phyloP scores from a whole-genome alignment of 78 protist genomes.

The Corallochytrium limacisporum region DNA sequence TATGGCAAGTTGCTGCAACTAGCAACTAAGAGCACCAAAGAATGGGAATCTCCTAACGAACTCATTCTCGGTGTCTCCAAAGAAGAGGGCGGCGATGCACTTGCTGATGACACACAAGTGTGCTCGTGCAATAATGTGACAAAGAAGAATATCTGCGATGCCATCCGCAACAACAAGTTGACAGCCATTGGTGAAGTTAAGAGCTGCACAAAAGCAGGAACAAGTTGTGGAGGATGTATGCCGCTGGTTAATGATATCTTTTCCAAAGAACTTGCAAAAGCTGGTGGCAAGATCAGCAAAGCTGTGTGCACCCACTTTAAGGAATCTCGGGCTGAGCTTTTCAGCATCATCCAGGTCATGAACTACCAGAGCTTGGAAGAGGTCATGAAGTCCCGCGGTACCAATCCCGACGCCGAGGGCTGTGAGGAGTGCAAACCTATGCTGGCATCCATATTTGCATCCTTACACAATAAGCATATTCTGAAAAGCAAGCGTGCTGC shows the following conservation, averaged over 20 bases:
- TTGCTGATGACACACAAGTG: constrained; percentile 3
- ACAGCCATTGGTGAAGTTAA: not conserved
- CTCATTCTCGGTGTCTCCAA: not conserved
- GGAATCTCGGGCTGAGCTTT: not conserved
- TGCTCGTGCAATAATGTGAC: constrained; percentile 1
- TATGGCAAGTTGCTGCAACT: not conserved
- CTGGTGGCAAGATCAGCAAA: not conserved
- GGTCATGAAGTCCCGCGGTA: not conserved
- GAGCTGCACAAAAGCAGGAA: not conserved
- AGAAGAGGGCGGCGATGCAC: not conserved
- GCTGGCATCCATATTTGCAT: not conserved
- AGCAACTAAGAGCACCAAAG: not conserved
- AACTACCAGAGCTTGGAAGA: not conserved
- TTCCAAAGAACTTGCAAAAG: not conserved
- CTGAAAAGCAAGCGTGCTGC: not conserved
- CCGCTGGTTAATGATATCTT: not conserved
- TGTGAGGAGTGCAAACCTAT: constrained; percentile 1
- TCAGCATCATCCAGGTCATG: not conserved
- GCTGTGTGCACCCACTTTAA: not conserved
- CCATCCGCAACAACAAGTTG: not conserved
- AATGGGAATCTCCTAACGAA: not conserved
- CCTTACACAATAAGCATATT: not conserved
- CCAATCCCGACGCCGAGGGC: not conserved
- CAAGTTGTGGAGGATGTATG: constrained; percentile 3
- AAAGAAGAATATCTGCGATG: not conserved